Conservation (phyloP, 192 early-diverging fungal species). For the Umbelopsis vinacea region DNA sequence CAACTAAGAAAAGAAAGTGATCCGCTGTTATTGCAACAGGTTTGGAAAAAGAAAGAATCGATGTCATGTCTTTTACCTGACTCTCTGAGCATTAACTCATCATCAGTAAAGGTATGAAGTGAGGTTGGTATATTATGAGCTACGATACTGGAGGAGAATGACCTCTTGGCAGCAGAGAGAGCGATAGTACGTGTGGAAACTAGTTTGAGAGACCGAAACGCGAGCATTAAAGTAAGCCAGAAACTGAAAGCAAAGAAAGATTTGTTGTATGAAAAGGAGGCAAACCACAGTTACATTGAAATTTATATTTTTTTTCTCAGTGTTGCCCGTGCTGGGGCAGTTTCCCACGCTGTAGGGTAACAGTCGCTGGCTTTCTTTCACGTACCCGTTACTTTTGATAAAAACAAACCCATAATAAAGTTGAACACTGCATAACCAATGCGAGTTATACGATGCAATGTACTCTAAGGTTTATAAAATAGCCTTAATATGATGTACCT, state of each 20-base stretch:
- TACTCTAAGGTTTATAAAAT: no score
- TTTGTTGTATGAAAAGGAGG: neutral
- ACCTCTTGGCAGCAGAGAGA: slow-evolving; percentile 23
- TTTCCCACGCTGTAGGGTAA: no score
- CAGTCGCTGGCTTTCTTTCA: no score
- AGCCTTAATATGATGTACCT: no score
- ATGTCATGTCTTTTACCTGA: slow-evolving; percentile 50
- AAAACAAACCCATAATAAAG: neutral
- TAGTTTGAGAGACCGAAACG: neutral
- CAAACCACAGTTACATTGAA: neutral
- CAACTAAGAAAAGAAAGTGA: slow-evolving; percentile 53
- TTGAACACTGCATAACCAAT: neutral
- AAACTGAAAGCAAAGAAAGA: neutral
- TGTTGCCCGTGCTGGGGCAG: no score
- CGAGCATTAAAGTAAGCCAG: neutral
- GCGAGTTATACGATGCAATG: no score
- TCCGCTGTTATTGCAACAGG: slow-evolving; percentile 44
- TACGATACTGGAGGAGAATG: slow-evolving; percentile 45
- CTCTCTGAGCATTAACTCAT: slow-evolving; percentile 86
- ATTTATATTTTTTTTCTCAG: no score
- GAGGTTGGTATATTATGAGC: slow-evolving; percentile 54
- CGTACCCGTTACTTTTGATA: neutral
- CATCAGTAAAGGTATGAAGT: slow-evolving; percentile 83
- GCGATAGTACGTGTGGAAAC: neutral
- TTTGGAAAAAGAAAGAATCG: neutral